Conservation (phyloP, 2,329 filamentous ascomycete genomes). For the Colletotrichum sp. region DNA sequence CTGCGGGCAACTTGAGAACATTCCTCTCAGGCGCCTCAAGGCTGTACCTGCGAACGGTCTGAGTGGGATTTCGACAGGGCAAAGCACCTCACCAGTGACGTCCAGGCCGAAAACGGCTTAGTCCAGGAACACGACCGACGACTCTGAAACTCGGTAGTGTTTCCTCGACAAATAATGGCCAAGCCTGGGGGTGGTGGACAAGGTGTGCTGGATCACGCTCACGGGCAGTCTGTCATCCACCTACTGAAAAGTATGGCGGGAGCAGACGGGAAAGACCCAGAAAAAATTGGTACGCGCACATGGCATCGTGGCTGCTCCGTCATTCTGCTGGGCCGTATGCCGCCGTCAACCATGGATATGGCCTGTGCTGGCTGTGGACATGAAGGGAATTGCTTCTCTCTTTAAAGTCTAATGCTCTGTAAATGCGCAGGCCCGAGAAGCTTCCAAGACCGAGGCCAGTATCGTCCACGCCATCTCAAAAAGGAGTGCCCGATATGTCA, state of each 20-base stretch:
- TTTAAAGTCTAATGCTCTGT: background rate
- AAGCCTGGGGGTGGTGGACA: background rate
- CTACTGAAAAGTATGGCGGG: background rate
- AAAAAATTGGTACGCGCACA: constrained; percentile 9
- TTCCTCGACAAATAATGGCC: constrained; percentile 18
- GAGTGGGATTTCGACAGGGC: constrained; percentile 4
- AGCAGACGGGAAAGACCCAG: constrained; percentile 4
- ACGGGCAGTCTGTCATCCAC: background rate
- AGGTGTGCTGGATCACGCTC: background rate
- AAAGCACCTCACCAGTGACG: background rate
- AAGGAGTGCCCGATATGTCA: background rate
- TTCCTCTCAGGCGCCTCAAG: background rate
- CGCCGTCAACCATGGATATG: background rate
- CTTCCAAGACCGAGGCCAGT: background rate
- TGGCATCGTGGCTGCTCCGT: background rate
- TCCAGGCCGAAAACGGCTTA: background rate
- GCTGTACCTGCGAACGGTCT: background rate
- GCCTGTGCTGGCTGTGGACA: background rate
- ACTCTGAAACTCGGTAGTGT: constrained; percentile 23
- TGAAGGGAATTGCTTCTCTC: background rate
- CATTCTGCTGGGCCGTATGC: background rate
- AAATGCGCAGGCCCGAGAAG: background rate
- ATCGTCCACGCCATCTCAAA: background rate
- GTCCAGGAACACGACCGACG: constrained; percentile 18
- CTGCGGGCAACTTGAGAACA: background rate